Percentiles rank a stretch among this genome's conserved stretches.
phyloP scores from a whole-genome alignment of 768 basidiomycete species.

The Termitomyces sp. region DNA sequence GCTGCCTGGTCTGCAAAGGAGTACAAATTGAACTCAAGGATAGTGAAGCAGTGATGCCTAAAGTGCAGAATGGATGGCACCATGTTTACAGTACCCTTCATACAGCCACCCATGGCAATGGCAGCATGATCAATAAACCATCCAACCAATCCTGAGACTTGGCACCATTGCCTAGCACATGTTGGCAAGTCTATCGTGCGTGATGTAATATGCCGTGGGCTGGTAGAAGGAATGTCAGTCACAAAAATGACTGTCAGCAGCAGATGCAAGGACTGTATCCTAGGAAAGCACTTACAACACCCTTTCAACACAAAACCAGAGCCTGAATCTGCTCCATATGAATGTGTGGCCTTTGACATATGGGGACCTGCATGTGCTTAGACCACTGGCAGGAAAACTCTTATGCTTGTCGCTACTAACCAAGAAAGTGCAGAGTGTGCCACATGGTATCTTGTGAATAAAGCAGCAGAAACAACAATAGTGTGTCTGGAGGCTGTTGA shows the following conservation, averaged over 20 bases:
- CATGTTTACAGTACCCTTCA: too few species aligned
- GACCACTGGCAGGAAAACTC: not conserved
- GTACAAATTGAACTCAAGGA: too few species aligned
- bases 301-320: not conserved
- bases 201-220: not conserved
- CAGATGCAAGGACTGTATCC: not conserved
- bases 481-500: not conserved
- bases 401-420: not conserved
- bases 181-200: not conserved
- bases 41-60: too few species aligned
- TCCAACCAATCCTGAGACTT: not conserved
- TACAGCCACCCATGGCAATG: too few species aligned
- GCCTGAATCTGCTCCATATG: not conserved
- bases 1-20: too few species aligned
- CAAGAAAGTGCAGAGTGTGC: not conserved
- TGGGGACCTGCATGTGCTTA: not conserved
- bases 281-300: not conserved
- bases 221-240: not conserved
- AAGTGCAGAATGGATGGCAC: too few species aligned
- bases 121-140: too few species aligned
- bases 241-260: not conserved
- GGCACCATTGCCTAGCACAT: not conserved
- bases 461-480: not conserved
- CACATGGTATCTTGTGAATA: not conserved
- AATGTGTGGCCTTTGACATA: not conserved